Conservation (phyloP, 371 early-diverging fungal species). For the Mucor saturninus region DNA sequence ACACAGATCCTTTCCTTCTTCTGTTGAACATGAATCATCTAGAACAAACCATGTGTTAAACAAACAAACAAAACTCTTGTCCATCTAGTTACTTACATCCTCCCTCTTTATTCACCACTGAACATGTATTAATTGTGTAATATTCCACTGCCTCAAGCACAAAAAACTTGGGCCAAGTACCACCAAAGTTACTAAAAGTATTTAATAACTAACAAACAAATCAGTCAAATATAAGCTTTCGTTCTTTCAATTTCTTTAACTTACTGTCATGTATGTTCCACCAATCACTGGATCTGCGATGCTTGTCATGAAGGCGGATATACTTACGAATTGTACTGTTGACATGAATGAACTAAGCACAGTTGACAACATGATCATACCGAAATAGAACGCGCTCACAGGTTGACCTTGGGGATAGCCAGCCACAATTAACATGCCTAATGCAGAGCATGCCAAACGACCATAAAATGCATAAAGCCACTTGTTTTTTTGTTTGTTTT, state of each 20-base stretch:
- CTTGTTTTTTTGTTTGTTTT: constrained; percentile 37
- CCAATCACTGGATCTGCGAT: constrained; percentile 97
- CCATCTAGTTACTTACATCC: constrained; percentile 39
- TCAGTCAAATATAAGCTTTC: background rate
- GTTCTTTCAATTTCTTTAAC: background rate
- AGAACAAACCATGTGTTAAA: background rate
- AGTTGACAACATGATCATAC: constrained; percentile 78
- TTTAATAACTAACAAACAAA: constrained; percentile 73
- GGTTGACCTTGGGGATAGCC: constrained; percentile 75
- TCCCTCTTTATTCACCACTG: constrained; percentile 34
- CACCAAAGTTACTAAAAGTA: constrained; percentile 96
- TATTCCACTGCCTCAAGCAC: constrained; percentile 93
- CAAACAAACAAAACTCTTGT: background rate
- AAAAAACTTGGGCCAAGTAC: constrained; percentile 96
- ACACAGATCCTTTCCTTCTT: constrained; percentile 68
- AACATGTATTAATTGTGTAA: constrained; percentile 78
- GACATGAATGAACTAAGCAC: constrained; percentile 88
- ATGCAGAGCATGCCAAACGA: constrained; percentile 75
- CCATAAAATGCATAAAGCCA: constrained; percentile 93
- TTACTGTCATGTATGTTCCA: constrained; percentile 96
- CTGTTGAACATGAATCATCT: constrained; percentile 62
- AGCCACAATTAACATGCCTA: constrained; percentile 87
- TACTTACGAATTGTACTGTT: constrained; percentile 95
- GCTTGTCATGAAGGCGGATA: constrained; percentile 92
- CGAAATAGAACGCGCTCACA: constrained; percentile 76